A percentile compares a stretch with the other conserved stretches of the same genome.
Conservation (phyloP, 257 asterid genomes). For the Leptodermis oblonga region DNA sequence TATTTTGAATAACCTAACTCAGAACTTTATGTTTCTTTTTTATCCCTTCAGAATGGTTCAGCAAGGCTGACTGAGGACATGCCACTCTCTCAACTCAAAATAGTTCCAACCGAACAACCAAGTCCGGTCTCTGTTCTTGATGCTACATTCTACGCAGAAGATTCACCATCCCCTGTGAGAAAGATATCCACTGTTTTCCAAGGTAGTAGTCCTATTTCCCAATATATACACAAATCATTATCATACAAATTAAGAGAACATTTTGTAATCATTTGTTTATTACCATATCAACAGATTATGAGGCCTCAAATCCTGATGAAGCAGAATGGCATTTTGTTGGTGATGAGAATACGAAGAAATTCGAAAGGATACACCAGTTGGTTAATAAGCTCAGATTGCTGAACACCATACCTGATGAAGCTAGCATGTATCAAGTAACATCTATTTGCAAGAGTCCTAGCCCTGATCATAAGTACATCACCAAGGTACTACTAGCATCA, state of each 20-base stretch:
- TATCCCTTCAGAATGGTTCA: conserved; percentile 42
- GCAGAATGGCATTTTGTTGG: conserved; percentile 48
- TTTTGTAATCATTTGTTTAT: conserved; percentile 19
- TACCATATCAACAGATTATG: conserved; percentile 34
- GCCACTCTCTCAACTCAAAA: conserved; percentile 40
- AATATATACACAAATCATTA: conserved; percentile 8
- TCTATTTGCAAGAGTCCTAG: conserved; percentile 28
- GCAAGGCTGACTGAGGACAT: conserved; percentile 38
- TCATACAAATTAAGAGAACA: background rate
- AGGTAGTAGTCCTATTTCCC: conserved; percentile 51
- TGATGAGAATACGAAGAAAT: conserved; percentile 35
- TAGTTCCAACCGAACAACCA: conserved; percentile 68
- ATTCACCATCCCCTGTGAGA: conserved; percentile 86
- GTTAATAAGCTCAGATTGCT: conserved; percentile 39
- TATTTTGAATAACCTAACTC: background rate
- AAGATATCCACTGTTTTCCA: conserved; percentile 58
- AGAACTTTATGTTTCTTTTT: background rate
- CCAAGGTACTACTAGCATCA: conserved; percentile 53
- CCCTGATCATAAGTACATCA: conserved; percentile 56
- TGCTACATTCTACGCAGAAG: conserved; percentile 64
- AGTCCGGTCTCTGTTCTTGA: conserved; percentile 96
- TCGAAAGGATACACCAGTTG: conserved; percentile 37
- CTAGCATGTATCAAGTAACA: conserved; percentile 27
- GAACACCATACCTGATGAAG: conserved; percentile 31
- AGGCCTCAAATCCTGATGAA: conserved; percentile 41